Evolutionary conservation across 441 rosid species (phyloP).

Genomic region (Manihot esculenta): DNA sequence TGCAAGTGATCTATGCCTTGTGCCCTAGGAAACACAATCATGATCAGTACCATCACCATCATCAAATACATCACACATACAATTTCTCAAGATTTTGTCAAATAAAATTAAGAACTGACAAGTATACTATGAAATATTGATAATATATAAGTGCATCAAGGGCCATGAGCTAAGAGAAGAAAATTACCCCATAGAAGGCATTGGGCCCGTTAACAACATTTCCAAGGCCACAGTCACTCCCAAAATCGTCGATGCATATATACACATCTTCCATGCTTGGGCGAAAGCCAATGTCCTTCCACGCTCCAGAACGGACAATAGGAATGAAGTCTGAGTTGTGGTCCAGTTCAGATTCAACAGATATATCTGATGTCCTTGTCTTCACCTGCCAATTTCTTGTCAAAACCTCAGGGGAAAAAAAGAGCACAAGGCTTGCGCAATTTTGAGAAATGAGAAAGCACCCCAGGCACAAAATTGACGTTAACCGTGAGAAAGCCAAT

Average conservation of each 20-base stretch:
- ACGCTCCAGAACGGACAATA: slow-evolving; percentile 79
- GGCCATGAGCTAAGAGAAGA: slow-evolving; percentile 12
- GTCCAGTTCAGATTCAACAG: slow-evolving; percentile 42
- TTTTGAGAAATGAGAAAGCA: too few relatives aligned
- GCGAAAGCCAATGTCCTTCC: slow-evolving; percentile 68
- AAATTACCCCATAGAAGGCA: slow-evolving; percentile 83
- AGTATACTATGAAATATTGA: background rate
- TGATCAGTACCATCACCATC: background rate
- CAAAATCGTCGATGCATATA: slow-evolving; percentile 59
- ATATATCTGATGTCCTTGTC: slow-evolving; percentile 44
- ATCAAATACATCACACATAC: background rate
- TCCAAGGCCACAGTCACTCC: slow-evolving; percentile 45
- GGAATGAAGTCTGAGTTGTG: slow-evolving; percentile 51
- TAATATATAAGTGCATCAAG: background rate
- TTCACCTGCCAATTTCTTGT: slow-evolving; percentile 49
- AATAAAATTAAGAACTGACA: background rate
- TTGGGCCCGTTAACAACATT: slow-evolving; percentile 44
- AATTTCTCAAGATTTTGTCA: background rate
- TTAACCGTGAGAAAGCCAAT: background rate
- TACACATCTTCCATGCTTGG: slow-evolving; percentile 79
- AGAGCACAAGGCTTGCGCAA: background rate
- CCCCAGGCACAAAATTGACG: background rate
- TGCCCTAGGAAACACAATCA: background rate
- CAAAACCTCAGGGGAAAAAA: slow-evolving; percentile 18
- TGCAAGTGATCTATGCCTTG: background rate